Evolutionary conservation across 495 filamentous ascomycete species (phyloP).

Genomic region (Aspergillus homomorphus): DNA sequence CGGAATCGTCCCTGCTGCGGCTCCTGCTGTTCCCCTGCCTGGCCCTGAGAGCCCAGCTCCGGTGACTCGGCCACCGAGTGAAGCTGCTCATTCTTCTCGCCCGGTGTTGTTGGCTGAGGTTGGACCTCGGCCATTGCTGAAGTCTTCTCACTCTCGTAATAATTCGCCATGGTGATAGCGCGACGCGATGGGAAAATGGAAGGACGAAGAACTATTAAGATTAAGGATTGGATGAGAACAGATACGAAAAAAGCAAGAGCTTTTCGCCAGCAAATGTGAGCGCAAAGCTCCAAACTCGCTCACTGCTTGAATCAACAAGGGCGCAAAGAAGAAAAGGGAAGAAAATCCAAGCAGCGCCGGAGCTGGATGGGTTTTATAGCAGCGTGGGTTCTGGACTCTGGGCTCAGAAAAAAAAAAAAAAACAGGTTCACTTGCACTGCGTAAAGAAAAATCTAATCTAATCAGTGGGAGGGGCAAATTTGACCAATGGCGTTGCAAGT

Average conservation of each 20-base stretch:
- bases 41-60: background rate
- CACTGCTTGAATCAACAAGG: constrained; percentile 5
- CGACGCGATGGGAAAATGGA: background rate
- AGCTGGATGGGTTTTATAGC: constrained; percentile 1
- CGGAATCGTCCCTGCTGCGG: background rate
- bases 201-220: background rate
- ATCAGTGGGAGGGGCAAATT: background rate
- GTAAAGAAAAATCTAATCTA: background rate
- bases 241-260: background rate
- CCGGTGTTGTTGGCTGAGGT: background rate
- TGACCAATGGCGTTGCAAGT: background rate
- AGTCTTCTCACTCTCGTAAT: background rate
- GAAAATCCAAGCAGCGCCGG: background rate
- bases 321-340: constrained; percentile 3
- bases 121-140: background rate
- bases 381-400: background rate
- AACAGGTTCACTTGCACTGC: background rate
- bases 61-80: background rate
- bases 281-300: constrained; percentile 15
- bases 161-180: background rate
- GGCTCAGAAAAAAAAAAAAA: background rate
- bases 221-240: background rate
- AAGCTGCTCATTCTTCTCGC: constrained; percentile 2
- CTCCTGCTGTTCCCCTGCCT: background rate
- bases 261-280: constrained; percentile 15